Base-by-base conservation (phyloP, 139 green algal species). In the Limnomonas spitsbergensis region DNA sequence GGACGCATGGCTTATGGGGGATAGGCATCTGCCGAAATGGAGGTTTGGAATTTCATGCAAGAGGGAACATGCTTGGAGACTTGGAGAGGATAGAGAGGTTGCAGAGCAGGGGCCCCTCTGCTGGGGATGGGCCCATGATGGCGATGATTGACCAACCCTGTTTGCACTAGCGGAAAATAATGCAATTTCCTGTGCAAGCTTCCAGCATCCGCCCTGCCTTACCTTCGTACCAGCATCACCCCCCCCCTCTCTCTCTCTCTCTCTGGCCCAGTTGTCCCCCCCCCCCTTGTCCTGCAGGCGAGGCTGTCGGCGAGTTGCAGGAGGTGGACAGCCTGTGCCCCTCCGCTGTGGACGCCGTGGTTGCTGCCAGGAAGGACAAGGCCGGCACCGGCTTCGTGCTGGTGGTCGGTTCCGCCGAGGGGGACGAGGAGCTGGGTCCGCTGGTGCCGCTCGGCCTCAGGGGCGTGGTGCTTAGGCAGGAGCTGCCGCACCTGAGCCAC, bases 401-500 rank as follows among this genome's bases (percentile, higher is more conserved):
- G 77, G 75, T 96, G 36, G 88, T 95, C 38, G 71, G 80, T 3
- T 36, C 61, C 34, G 96, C 96, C 14, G 87, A 87, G 0, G 96
- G 96, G 2, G 96, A 99, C 73, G 96, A 99, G 88, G 96, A 99
- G 87, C 89, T 99, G 69, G 83, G 83, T 0, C 77, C 83, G 85
- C 89, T 99, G 69, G 83, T 81, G 1, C 75, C 82, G 29, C 77
- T 87, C 40, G 75, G 68, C 31, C 90, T 39, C 83, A 87, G 35
- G 87, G 94, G 6, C 24, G 66, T 99, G 52, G 81, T 99, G 40
- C 87, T 99, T 71, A 69, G 73, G 29, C 94, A 98, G 67, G 91
- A 94, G 77, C 86, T 99, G 85, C 95, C 96, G 14, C 96, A 98
- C 83, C 89, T 99, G 1, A 92, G 79, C 69, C 96, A 99, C 78